A percentile compares a stretch with the other conserved stretches of the same genome.
phyloP scores from a whole-genome alignment of 805 yeast genomes.

The Vanderwaltozyma polyspora region DNA sequence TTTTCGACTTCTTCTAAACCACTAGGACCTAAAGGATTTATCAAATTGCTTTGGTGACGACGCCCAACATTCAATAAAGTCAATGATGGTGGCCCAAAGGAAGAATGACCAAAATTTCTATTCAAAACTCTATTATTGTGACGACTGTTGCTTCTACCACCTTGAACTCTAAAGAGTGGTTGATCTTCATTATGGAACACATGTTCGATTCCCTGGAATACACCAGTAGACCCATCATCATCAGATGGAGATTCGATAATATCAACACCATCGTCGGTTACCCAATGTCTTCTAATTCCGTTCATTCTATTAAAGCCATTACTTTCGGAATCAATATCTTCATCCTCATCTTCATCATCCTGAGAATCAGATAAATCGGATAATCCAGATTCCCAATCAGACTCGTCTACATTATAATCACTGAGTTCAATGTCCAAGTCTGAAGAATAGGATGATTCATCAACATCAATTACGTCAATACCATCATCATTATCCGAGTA shows the following conservation, averaged over 20 bases:
- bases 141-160: constrained; percentile 11
- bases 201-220: constrained; percentile 26
- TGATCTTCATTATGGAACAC: constrained; percentile 21
- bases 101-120: constrained; percentile 10
- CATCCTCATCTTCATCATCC: constrained; percentile 23
- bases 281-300: constrained; percentile 22
- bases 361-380: constrained; percentile 25
- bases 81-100: constrained; percentile 20
- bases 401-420: constrained; percentile 27
- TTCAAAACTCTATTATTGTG: constrained; percentile 16
- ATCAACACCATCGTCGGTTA: constrained; percentile 21
- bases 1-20: constrained; percentile 27
- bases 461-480: constrained; percentile 18
- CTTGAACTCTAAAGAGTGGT: constrained; percentile 21
- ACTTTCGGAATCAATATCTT: constrained; percentile 10
- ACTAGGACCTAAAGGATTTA: constrained; percentile 25
- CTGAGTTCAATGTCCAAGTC: constrained; percentile 26
- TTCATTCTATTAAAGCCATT: constrained; percentile 10
- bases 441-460: constrained; percentile 22
- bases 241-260: constrained; percentile 19
- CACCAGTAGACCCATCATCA: constrained; percentile 22
- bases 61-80: constrained; percentile 20
- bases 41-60: constrained; percentile 21
- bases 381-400: constrained; percentile 29
- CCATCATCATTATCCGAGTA: constrained; percentile 13